Evolutionary conservation across 164 flowering plant genomes (phyloP).

Genomic region (Vitis vinifera): ASM3070453v1 NC_081819.1:22828501-22829000

Average conservation of each 20-base stretch:
- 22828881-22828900: slow-evolving; percentile 1
- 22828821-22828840: background rate
- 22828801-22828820: slow-evolving; percentile 71
- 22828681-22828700: slow-evolving; percentile 51
- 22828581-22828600: slow-evolving; percentile 21
- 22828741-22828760: slow-evolving; percentile 47
- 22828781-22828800: slow-evolving; percentile 53
- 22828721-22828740: slow-evolving; percentile 67
- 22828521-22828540: slow-evolving; percentile 17
- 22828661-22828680: slow-evolving; percentile 51
- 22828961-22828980: too few relatives aligned
- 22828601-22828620: slow-evolving; percentile 50
- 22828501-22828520: background rate
- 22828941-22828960: too few relatives aligned
- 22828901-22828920: background rate
- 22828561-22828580: slow-evolving; percentile 6
- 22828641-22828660: slow-evolving; percentile 57
- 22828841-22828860: background rate
- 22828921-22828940: too few relatives aligned
- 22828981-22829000: too few relatives aligned
- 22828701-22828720: slow-evolving; percentile 66
- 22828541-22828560: too few relatives aligned
- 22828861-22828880: background rate
- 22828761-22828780: slow-evolving; percentile 63
- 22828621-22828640: slow-evolving; percentile 52